Base-by-base conservation (phyloP, 1,284 basidiomycete genomes). In the Sporisorium reilianum region DNA sequence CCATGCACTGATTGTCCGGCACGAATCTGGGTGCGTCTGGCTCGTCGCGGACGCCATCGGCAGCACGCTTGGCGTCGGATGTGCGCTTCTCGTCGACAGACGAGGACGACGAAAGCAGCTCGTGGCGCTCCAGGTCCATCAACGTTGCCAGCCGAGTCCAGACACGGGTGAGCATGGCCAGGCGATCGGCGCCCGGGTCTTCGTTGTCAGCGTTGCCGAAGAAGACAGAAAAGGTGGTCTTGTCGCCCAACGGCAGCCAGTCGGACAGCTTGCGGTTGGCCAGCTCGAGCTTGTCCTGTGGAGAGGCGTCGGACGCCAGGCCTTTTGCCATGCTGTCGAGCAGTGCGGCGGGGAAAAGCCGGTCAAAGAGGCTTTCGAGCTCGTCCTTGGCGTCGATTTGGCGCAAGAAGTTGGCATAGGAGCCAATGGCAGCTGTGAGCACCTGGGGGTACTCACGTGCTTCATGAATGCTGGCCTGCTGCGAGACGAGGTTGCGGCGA, bases 211-310 rank as follows among this genome's bases (percentile, higher is more conserved):
- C 16, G 3, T 12, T 23, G n/a, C n/a, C n/a, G n/a, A 59, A 44
- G 30, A 70, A 23, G 1, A 41, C 26, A 4, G 64, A 46, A 14
- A 67, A 61, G 25, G 52, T 66, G 51, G 45, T 48, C 18, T 50
- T 26, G 22, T 66, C 59, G n/a, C 63, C 69, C 22, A 71, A 46
- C 0, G 67, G 67, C 12, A 70, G 36, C 49, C 30, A 46, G 2
- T 61, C 54, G 16, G 62, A 60, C 32, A 70, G 40, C 38, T 65
- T 71, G 46, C 51, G 44, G n/a, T 65, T 65, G 26, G 55, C 46
- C 8, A 62, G 46, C 32, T 60, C 70, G 18, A 70, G 62, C 62
- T 70, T 70, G n/a, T 64, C 62, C n/a, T 70, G 62, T n/a, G 65
- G 52, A 5, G 61, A 62, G 8, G 65, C 62, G 10, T 65, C 41